Evolutionary conservation across 2,329 filamentous ascomycete species (phyloP), one percentile per base, ranked within the genome.

Genomic region (Fusarium sarcochroum): DNA sequence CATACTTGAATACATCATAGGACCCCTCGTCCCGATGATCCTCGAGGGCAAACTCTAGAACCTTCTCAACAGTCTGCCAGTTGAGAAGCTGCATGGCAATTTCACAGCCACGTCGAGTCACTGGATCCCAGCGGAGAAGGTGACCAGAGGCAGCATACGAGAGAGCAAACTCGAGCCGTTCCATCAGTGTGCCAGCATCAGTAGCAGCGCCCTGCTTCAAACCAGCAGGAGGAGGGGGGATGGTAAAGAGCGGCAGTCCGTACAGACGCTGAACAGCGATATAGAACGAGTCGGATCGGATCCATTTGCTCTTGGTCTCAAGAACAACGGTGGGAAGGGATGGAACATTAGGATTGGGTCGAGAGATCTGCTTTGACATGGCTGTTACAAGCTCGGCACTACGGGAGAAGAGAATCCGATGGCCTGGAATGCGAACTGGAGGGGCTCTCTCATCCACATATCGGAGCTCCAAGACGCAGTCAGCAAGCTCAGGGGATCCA

Each of bases 91-190:
- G 82, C 35, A 84, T 81, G 2, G 88, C 89, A 63, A 91, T 83
- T 47, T 88, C 85, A 25, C 90, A 79, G 35, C 89, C 90, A 35
- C 87, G 85, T 45, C 82, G 77, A 13, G 86, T 80, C 25, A 92
- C 83, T 23, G 84, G 82, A 4, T 80, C 81, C 73, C 90, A 85
- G 40, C 82, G 80, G 17, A 93, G 80, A 38, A 88, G 79, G 49
- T 86, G 81, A 1, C 89, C 90, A 7, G 89, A 86, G 25, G 89
- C 88, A 45, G 89, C 85, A 72, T 91, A 91, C 23, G 88, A 87
- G 20, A 93, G 78, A n/a, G 85, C 85, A 64, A 87, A 86, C 32
- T 84, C 80, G 59, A 88, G 83, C 20, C 81, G 82, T 9, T 85
- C 83, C 21, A 73, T 70, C 44, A 77, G 67, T 49, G 80, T 77